Evolutionary conservation across 2,329 filamentous ascomycete species (phyloP), one percentile per base, ranked within the genome.

Genomic region (Pseudogymnoascus verrucosus): DNA sequence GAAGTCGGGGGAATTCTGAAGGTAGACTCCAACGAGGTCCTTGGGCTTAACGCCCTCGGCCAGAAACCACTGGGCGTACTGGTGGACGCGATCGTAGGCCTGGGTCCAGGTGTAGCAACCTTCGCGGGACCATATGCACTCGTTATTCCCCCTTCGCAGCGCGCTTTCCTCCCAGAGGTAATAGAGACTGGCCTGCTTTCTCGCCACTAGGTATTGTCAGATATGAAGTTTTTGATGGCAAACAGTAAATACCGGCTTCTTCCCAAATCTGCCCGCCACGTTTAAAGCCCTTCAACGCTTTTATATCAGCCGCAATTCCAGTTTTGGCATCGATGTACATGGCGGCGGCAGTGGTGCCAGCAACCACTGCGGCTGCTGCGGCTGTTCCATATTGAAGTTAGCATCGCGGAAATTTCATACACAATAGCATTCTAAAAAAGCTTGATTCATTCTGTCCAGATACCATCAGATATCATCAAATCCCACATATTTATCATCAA

Each of bases 241-340:
- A 51, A 19, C 61, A 26, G 37, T 40, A 64, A 74, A 66, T 74
- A 85, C 84, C 71, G 39, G 80, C 81, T 73, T 78, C 77, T 4
- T 74, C 73, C 62, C 81, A 80, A 2, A 77, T 74, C 61, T 80
- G 79, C 61, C 77, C 74, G 8, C 76, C 75, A 34, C 72, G 74
- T 37, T 75, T 77, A n/a, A 76, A 65, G 10, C 75, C 74, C 11
- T 76, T 71, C n/a, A 89, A 73, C 5, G 69, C 69, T 0, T 71
- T 68, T 14, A 88, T 67, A 72, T 93, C 89, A 69, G 89, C 84
- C 44, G 75, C 73, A 60, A 92, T 71, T 71, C 89, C 84, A 69
- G 83, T 86, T 76, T 89, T 90, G 62, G 85, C 89, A 70, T 92
- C 84, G 51, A 89, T 76, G 68, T 90, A 90, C 66, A 72, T 68